A percentile compares a stretch with the other conserved stretches of the same genome.
Evolutionary conservation across 805 yeast species (phyloP).

Genomic region (Hanseniaspora jakobsenii): DNA sequence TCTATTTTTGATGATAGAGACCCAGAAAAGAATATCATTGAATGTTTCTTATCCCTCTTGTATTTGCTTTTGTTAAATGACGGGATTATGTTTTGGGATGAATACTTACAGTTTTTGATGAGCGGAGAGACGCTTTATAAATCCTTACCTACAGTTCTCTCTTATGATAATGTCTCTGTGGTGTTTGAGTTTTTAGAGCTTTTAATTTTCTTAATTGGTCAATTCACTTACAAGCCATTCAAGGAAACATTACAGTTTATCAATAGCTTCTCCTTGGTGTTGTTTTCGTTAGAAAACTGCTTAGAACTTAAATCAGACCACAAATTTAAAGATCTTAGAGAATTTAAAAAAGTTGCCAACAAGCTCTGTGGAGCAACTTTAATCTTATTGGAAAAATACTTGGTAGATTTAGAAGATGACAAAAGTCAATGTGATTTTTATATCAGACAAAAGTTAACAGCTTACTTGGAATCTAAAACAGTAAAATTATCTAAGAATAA

Average conservation of each 20-base stretch:
- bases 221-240: conserved; percentile 4
- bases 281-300: conserved; percentile 7
- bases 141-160: conserved; percentile 27
- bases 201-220: conserved; percentile 15
- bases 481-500: conserved; percentile 21
- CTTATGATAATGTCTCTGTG: conserved; percentile 29
- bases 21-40: conserved; percentile 18
- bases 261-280: conserved; percentile 6
- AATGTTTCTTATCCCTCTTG: conserved; percentile 3
- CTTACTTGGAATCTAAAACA: conserved; percentile 21
- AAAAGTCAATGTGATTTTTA: conserved; percentile 26
- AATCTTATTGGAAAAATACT: conserved; percentile 27
- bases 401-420: conserved; percentile 27
- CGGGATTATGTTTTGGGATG: conserved; percentile 30
- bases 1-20: conserved; percentile 20
- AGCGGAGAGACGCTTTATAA: conserved; percentile 27
- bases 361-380: conserved; percentile 24
- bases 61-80: conserved; percentile 21
- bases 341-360: conserved; percentile 1
- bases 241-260: conserved; percentile 3
- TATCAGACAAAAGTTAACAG: conserved; percentile 24
- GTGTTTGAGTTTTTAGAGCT: conserved; percentile 31
- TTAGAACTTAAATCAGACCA: not conserved
- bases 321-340: conserved; percentile 6
- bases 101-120: conserved; percentile 24